Evolutionary conservation across 2,329 filamentous ascomycete genomes (phyloP).

Genomic region (Clonostachys rosea): DNA sequence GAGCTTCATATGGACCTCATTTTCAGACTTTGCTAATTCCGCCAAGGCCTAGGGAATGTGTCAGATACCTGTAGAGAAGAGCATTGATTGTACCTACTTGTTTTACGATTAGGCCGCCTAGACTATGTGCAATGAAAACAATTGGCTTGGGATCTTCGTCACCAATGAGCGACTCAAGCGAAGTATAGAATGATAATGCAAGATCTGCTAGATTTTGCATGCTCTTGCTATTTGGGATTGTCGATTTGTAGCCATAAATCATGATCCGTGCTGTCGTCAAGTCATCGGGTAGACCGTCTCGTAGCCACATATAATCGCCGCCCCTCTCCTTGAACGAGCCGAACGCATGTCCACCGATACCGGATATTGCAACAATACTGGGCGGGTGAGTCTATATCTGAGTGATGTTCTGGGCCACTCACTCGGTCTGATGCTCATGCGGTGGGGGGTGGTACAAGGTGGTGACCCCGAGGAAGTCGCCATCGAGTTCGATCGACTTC

Average conservation of each 20-base stretch:
- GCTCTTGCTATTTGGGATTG: constrained; percentile 9
- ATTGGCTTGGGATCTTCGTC: constrained; percentile 1
- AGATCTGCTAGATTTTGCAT: constrained; percentile 5
- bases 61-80: not conserved
- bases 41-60: not conserved
- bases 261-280: constrained; percentile 13
- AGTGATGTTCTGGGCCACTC: not conserved
- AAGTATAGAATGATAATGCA: not conserved
- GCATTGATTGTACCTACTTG: constrained; percentile 1
- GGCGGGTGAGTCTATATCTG: not conserved
- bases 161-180: not conserved
- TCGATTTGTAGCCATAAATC: constrained; percentile 17
- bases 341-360: constrained; percentile 18
- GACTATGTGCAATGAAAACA: constrained; percentile 4
- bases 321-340: constrained; percentile 19
- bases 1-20: not conserved
- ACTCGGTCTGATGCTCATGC: not conserved
- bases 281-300: constrained; percentile 15
- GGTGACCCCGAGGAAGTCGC: not conserved
- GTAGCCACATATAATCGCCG: constrained; percentile 19
- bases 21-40: not conserved
- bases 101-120: constrained; percentile 5
- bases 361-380: constrained; percentile 7
- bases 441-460: not conserved
- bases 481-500: not conserved